Evolutionary conservation across 73 alveolate genomes (phyloP).

Genomic region (Tetrahymena thermophila): DNA sequence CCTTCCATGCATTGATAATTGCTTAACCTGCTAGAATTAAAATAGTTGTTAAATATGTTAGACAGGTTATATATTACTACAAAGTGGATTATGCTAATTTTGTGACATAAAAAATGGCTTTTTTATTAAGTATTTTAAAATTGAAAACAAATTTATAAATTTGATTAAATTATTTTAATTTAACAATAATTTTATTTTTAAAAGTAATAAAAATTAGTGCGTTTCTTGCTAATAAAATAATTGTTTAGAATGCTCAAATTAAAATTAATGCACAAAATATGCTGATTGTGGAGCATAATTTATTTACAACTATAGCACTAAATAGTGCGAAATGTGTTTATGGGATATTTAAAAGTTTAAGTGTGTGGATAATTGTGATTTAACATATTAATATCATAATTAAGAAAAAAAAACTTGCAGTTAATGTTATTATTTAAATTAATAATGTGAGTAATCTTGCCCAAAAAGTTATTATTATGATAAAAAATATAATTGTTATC

Average conservation of each 20-base stretch:
- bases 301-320: not conserved
- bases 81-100: too few relatives aligned
- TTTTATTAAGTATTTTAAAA: too few relatives aligned
- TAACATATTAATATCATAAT: not conserved
- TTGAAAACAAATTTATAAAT: too few relatives aligned
- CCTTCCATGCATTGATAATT: too few relatives aligned
- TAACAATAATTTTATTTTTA: too few relatives aligned
- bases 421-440: not conserved
- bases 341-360: not conserved
- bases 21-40: too few relatives aligned
- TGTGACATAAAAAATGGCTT: too few relatives aligned
- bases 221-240: not conserved
- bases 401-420: not conserved
- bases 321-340: not conserved
- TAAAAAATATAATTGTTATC: not conserved
- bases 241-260: not conserved
- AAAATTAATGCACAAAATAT: not conserved
- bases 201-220: not conserved
- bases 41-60: too few relatives aligned
- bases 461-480: not conserved
- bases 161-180: too few relatives aligned
- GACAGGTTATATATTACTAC: too few relatives aligned
- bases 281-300: not conserved
- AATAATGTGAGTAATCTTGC: not conserved
- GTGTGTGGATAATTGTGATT: not conserved